Evolutionary conservation across 441 rosid genomes (phyloP), one percentile per base, ranked within the genome.

Genomic region (Capsella rubella): DNA sequence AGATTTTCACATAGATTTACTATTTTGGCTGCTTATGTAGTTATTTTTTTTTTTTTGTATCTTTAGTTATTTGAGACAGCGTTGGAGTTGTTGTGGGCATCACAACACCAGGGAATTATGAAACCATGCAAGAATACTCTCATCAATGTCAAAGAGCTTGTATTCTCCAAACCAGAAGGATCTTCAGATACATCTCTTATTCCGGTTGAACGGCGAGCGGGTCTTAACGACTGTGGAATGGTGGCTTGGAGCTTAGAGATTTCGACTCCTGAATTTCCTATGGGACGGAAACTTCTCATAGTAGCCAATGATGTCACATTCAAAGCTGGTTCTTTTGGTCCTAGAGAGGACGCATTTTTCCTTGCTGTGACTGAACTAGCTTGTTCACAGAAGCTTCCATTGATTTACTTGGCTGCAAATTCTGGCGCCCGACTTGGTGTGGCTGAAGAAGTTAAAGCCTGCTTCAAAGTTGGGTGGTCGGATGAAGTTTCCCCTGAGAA

Each of bases 401-500:
- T 96, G 65, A 89, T 96, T 71, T 96, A 96, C 84, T 81, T 96
- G 87, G 99, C 99, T 18, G 99, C 96, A 46, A 96, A 96, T 74
- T 96, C 99, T 47, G 99, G 99, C 72, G 99, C 99, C 9, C 95
- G 99, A 29, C 89, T 96, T 54, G 99, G 99, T 16, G 95, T 89
- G 29, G 98, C 97, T 49, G 99, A 92, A 80, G 99, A 96, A 88
- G 92, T 96, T 63, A 93, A 92, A 79, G 78, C 90, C 57, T 87
- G 95, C 80, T 96, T 96, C 80, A 89, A 89, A 84, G 88, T 96
- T 34, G 93, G 98, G 56, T 96, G 99, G 99, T 90, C 96, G 1
- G 90, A 93, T 80, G 98, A 93, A 77, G 67, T 62, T 18, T 84
- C 70, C 72, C 99, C 99, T 2, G 99, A 93, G 81, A 88, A 85